A percentile compares a stretch with the other conserved stretches of the same genome.
Conservation (phyloP, 352 stramenopile genomes). For the Pythium rhizo-oryzae region DNA sequence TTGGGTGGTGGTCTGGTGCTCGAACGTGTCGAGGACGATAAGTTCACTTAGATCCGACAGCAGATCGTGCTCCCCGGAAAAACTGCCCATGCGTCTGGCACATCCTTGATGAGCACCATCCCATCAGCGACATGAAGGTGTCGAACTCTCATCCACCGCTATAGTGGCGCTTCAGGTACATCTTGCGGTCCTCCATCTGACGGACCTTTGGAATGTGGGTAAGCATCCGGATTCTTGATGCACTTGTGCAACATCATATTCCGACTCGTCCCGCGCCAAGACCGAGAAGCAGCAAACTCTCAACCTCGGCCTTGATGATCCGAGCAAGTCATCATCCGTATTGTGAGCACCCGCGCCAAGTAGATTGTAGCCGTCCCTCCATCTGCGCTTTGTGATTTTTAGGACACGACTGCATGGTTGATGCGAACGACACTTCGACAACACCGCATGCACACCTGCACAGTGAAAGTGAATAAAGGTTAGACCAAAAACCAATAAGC, state of each 20-base stretch:
- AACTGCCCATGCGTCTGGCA: neutral
- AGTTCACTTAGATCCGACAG: neutral
- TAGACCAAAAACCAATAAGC: too few relatives aligned
- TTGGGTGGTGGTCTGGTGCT: neutral
- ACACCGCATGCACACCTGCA: too few relatives aligned
- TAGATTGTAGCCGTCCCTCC: too few relatives aligned
- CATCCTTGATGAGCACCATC: neutral
- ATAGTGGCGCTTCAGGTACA: neutral
- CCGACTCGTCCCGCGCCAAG: neutral
- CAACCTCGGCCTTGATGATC: neutral
- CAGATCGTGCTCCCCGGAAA: neutral
- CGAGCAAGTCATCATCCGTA: neutral
- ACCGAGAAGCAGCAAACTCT: neutral
- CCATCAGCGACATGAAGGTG: slow-evolving; percentile 3
- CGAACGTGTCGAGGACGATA: slow-evolving; percentile 1
- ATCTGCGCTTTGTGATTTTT: too few relatives aligned
- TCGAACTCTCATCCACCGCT: slow-evolving; percentile 9
- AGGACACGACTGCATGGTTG: too few relatives aligned
- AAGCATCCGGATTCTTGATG: neutral
- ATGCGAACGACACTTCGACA: too few relatives aligned
- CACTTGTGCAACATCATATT: neutral
- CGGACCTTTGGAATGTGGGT: neutral
- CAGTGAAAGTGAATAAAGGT: too few relatives aligned
- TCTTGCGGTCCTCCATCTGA: slow-evolving; percentile 1
- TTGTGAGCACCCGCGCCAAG: too few relatives aligned